A percentile compares a stretch with the other conserved stretches of the same genome.
Evolutionary conservation across 805 yeast species (phyloP).

Genomic region (Zygotorulaspora florentina): DNA sequence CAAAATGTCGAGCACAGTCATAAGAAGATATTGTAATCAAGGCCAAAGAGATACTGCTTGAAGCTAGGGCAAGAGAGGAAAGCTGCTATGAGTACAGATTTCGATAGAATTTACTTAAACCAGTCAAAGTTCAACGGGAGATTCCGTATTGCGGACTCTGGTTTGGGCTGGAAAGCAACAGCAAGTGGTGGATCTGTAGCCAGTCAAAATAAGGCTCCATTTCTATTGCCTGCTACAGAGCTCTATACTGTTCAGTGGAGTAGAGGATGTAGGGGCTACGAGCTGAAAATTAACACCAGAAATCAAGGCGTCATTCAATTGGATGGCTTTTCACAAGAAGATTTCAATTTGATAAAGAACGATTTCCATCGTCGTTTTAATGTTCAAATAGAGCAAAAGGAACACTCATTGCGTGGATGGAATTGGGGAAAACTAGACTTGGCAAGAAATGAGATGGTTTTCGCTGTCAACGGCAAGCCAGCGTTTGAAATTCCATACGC

Average conservation of each 20-base stretch:
- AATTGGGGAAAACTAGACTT: slow-evolving; percentile 96
- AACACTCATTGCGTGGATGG: slow-evolving; percentile 97
- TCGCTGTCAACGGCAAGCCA: slow-evolving; percentile 82
- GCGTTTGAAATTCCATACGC: slow-evolving; percentile 85
- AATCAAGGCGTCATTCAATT: slow-evolving; percentile 79
- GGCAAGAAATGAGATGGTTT: slow-evolving; percentile 86
- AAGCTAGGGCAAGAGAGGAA: background rate
- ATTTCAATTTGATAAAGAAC: slow-evolving; percentile 72
- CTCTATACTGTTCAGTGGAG: slow-evolving; percentile 82
- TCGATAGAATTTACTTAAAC: slow-evolving; percentile 85
- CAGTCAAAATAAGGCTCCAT: slow-evolving; percentile 60
- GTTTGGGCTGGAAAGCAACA: slow-evolving; percentile 90
- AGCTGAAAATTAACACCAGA: slow-evolving; percentile 82
- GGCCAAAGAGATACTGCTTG: background rate
- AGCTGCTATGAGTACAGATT: slow-evolving; percentile 52
- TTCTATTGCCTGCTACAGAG: slow-evolving; percentile 82
- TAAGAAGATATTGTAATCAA: too few relatives aligned
- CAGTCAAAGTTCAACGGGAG: slow-evolving; percentile 82
- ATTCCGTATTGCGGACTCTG: slow-evolving; percentile 93
- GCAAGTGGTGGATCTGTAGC: slow-evolving; percentile 41
- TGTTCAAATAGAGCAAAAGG: slow-evolving; percentile 71
- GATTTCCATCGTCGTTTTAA: slow-evolving; percentile 76
- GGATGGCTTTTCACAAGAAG: slow-evolving; percentile 89
- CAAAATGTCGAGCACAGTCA: too few relatives aligned
- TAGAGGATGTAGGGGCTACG: slow-evolving; percentile 88